Evolutionary conservation across 352 stramenopile species (phyloP).

Genomic region (Pythium insidiosum): DNA sequence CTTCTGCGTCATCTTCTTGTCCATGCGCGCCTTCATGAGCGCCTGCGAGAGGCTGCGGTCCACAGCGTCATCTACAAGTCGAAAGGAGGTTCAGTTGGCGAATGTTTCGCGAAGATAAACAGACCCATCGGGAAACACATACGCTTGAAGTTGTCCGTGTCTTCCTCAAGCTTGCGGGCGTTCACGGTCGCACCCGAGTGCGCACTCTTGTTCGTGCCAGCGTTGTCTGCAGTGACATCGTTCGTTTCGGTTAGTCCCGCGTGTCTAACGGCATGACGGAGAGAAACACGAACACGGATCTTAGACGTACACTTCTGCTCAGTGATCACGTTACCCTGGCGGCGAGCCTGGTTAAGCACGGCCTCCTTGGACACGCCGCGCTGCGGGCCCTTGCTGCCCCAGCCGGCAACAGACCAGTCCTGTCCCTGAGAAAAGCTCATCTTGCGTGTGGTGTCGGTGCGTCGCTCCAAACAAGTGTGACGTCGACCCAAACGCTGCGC

Average conservation of each 20-base stretch:
- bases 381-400: conserved; percentile 56
- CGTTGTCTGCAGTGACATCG: conserved; percentile 59
- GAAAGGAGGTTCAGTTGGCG: background rate
- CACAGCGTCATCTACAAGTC: conserved; percentile 45
- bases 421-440: conserved; percentile 70
- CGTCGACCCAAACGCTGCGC: conserved; percentile 5
- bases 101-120: too few relatives aligned
- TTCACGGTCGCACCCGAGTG: conserved; percentile 71
- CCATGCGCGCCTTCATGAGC: conserved; percentile 93
- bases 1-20: conserved; percentile 99
- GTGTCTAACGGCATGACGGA: background rate
- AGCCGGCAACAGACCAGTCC: conserved; percentile 68
- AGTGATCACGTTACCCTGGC: conserved; percentile 58
- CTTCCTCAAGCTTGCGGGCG: conserved; percentile 88
- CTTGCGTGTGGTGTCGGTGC: conserved; percentile 3
- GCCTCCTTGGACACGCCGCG: conserved; percentile 53
- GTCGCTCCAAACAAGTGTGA: too few relatives aligned
- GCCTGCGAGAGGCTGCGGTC: conserved; percentile 87
- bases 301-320: conserved; percentile 58
- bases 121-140: too few relatives aligned
- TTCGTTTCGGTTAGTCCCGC: too few relatives aligned
- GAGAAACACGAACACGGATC: conserved; percentile 2
- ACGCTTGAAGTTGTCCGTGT: conserved; percentile 88
- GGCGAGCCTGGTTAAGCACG: conserved; percentile 66
- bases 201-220: conserved; percentile 81